Percentiles rank a stretch among this genome's conserved stretches.
phyloP scores from a whole-genome alignment of 1,284 basidiomycete genomes.

The Ceratobasidium sp. region DNA sequence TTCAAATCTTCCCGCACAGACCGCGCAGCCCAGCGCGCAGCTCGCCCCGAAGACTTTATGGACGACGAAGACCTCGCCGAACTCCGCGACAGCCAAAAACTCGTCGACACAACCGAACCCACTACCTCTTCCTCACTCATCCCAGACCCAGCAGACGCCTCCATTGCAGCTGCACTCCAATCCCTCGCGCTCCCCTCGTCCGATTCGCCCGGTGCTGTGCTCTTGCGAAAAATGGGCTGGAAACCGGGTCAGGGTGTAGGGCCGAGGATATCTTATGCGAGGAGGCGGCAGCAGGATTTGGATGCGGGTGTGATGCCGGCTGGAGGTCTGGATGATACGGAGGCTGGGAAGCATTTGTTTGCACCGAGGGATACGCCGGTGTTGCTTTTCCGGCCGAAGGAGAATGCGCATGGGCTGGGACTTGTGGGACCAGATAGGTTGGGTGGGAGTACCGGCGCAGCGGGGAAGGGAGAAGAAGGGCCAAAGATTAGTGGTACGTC shows the following conservation, averaged over 20 bases:
- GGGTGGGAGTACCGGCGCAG: conserved; percentile 55
- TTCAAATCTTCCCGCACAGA: conserved; percentile 88
- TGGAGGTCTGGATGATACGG: conserved; percentile 65
- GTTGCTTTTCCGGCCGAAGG: conserved; percentile 72
- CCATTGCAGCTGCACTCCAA: conserved; percentile 69
- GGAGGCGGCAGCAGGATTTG: conserved; percentile 76
- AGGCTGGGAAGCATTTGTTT: conserved; percentile 86
- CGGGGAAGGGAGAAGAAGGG: conserved; percentile 54
- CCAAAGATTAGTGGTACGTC: conserved; percentile 69
- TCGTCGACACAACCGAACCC: conserved; percentile 80
- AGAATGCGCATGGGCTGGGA: conserved; percentile 82
- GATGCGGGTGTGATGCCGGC: conserved; percentile 56
- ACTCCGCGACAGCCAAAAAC: conserved; percentile 72
- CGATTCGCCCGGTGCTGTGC: conserved; percentile 79
- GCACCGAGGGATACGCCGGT: conserved; percentile 83
- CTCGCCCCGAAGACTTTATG: conserved; percentile 93
- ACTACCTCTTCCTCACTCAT: conserved; percentile 49
- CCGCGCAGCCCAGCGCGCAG: conserved; percentile 65
- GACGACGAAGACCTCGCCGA: conserved; percentile 97
- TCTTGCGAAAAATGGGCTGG: conserved; percentile 97
- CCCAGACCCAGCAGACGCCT: conserved; percentile 45
- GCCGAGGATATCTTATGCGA: conserved; percentile 83
- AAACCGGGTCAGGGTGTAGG: conserved; percentile 91
- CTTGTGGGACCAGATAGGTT: conserved; percentile 63
- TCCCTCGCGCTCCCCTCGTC: conserved; percentile 69